These are phyloP conservation scores for Talaromyces trachyspermus DNA, from an alignment of 495 filamentous ascomycete species.

Conservation along the genomic window DNA sequence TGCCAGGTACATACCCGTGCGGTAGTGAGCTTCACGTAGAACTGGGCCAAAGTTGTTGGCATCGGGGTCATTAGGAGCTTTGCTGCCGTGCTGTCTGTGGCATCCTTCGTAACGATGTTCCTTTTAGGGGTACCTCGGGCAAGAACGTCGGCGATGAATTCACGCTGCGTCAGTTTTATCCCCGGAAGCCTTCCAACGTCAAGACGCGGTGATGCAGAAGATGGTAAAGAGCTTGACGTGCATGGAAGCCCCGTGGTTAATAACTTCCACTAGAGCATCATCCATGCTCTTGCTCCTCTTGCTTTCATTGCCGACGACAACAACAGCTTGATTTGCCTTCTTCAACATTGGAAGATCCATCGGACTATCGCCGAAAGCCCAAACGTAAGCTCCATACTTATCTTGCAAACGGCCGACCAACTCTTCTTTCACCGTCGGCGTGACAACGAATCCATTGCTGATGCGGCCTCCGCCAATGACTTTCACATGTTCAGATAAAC, in stretches of 20 bases:
- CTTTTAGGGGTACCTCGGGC: conserved; percentile 8
- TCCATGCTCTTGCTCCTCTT: conserved; percentile 54
- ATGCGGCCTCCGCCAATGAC: conserved; percentile 52
- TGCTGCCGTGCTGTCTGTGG: conserved; percentile 35
- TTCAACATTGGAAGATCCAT: conserved; percentile 53
- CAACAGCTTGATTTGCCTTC: conserved; percentile 46
- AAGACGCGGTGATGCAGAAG: conserved; percentile 32
- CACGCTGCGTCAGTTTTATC: conserved; percentile 24
- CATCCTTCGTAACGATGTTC: conserved; percentile 29
- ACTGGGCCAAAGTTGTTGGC: conserved; percentile 34
- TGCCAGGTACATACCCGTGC: conserved; percentile 49
- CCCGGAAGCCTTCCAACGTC: conserved; percentile 39
- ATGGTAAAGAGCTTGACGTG: conserved; percentile 40
- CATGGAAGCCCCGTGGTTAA: conserved; percentile 34
- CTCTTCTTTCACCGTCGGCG: conserved; percentile 41
- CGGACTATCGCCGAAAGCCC: conserved; percentile 57
- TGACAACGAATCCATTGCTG: conserved; percentile 45
- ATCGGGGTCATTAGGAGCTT: conserved; percentile 53
- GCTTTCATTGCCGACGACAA: conserved; percentile 48
- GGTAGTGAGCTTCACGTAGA: conserved; percentile 45
- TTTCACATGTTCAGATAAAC: conserved; percentile 35
- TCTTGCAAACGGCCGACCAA: conserved; percentile 37
- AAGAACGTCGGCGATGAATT: conserved; percentile 33
- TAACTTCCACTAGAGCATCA: conserved; percentile 29
- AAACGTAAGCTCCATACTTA: conserved; percentile 33